phyloP scores from a whole-genome alignment of 2,329 filamentous ascomycete genomes.

The Elsinoe perseae region DNA sequence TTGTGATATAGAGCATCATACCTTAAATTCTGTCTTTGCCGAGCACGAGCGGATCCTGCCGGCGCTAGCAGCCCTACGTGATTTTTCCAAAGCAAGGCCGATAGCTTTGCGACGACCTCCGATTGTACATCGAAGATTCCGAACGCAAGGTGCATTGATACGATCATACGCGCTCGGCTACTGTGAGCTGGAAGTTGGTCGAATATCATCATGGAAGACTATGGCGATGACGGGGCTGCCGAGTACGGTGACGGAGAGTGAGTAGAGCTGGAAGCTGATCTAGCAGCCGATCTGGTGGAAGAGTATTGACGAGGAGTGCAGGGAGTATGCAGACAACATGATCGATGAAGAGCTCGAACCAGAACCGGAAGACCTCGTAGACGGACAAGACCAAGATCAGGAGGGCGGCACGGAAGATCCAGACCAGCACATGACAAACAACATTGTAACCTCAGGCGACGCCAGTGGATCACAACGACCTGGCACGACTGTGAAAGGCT shows the following conservation, averaged over 20 bases:
- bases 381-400: slow-evolving; percentile 43
- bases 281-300: neutral
- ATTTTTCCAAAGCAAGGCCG: slow-evolving; percentile 1
- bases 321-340: slow-evolving; percentile 32
- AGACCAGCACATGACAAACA: slow-evolving; percentile 31
- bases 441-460: slow-evolving; percentile 44
- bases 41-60: neutral
- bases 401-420: slow-evolving; percentile 24
- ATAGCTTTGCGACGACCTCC: neutral
- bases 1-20: neutral
- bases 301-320: slow-evolving; percentile 15
- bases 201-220: slow-evolving; percentile 25
- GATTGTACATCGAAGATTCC: neutral
- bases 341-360: slow-evolving; percentile 30
- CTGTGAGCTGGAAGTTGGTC: too few species aligned
- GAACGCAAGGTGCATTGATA: neutral
- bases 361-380: slow-evolving; percentile 49
- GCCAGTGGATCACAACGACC: slow-evolving; percentile 40
- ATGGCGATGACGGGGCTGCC: slow-evolving; percentile 23
- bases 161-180: too few species aligned
- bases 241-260: slow-evolving; percentile 22
- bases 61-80: slow-evolving; percentile 12
- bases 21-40: neutral
- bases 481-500: slow-evolving; percentile 50
- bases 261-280: neutral